Conservation (phyloP, 768 basidiomycete genomes). For the Cystofilobasidium bisporidii region DNA sequence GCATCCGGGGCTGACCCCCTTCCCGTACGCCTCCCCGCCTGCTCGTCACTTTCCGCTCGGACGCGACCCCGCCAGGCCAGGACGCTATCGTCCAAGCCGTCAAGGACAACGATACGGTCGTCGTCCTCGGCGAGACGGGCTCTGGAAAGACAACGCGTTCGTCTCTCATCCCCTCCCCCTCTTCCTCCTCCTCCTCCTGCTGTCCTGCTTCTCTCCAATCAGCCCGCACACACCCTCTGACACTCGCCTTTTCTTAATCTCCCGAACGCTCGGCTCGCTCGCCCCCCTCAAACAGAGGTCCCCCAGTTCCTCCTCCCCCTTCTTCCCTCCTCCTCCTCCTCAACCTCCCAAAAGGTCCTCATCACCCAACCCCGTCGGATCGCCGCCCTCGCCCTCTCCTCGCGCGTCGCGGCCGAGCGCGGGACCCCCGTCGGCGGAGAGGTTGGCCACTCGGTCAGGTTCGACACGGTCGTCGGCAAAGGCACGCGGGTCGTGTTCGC, state of each 20-base stretch:
- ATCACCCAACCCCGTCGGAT: constrained; percentile 27
- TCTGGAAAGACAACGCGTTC: constrained; percentile 32
- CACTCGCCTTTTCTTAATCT: background rate
- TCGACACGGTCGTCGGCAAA: constrained; percentile 22
- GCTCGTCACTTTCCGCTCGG: background rate
- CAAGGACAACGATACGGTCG: constrained; percentile 24
- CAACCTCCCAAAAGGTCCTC: constrained; percentile 6
- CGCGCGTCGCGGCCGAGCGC: constrained; percentile 25
- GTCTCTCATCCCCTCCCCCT: background rate
- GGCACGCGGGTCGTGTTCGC: constrained; percentile 18
- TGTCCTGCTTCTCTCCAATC: no score
- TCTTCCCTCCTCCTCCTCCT: background rate
- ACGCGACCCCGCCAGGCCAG: constrained; percentile 47
- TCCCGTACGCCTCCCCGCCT: background rate
- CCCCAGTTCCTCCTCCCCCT: constrained; percentile 26
- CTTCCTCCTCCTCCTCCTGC: no score
- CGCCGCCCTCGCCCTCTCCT: constrained; percentile 20
- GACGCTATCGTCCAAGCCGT: constrained; percentile 67
- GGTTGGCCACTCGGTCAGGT: constrained; percentile 24
- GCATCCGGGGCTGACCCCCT: no score
- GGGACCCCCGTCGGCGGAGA: constrained; percentile 21
- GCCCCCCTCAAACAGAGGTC: constrained; percentile 10
- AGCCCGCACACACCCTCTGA: no score
- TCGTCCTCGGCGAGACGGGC: constrained; percentile 28
- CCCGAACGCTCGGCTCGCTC: background rate